phyloP scores from a whole-genome alignment of 495 filamentous ascomycete species.

The Aspergillus ellipticus region DNA sequence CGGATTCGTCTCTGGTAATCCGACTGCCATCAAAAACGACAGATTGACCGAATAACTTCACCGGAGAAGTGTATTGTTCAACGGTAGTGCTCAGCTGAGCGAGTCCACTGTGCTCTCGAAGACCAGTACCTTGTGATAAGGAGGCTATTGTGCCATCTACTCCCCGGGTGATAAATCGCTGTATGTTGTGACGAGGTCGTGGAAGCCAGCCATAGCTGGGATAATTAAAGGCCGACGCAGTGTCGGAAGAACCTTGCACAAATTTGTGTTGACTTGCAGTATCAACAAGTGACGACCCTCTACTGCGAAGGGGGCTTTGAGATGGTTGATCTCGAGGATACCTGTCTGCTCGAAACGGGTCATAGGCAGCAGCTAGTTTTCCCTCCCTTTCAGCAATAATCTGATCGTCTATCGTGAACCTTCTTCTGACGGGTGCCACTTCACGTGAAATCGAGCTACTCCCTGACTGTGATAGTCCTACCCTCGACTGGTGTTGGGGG shows the following conservation, averaged over 20 bases:
- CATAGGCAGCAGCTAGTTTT: neutral
- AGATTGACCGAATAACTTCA: constrained; percentile 21
- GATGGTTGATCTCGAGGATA: neutral
- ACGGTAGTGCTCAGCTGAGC: neutral
- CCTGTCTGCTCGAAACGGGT: neutral
- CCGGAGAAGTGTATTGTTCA: neutral
- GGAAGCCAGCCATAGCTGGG: neutral
- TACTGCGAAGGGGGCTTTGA: neutral
- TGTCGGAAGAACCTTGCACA: neutral
- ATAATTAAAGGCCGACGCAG: neutral
- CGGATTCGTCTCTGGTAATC: neutral
- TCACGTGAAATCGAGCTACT: neutral
- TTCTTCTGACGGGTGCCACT: neutral
- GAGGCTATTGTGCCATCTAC: neutral
- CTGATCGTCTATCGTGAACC: constrained; percentile 18
- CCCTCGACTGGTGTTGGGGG: neutral
- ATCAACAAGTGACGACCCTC: neutral
- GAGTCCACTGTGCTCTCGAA: neutral
- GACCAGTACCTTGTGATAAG: neutral
- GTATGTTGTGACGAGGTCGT: neutral
- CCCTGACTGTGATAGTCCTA: neutral
- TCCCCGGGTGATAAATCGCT: neutral
- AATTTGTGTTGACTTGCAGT: neutral
- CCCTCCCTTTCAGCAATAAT: constrained; percentile 10
- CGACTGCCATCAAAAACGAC: neutral